Conservation (phyloP, 805 yeast genomes). For the Candida ficus region DNA sequence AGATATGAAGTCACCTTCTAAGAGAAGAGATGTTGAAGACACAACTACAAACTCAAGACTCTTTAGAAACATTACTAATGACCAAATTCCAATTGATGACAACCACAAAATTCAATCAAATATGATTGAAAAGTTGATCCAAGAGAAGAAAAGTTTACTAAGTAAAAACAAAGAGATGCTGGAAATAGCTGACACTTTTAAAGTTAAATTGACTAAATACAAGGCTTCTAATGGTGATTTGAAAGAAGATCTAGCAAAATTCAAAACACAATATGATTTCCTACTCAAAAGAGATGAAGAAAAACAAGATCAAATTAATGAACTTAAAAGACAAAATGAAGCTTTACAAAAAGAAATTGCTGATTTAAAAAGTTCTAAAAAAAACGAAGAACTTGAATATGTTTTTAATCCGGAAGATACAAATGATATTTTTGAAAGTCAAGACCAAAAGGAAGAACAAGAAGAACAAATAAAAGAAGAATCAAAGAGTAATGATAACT, state of each 20-base stretch:
- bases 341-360: conserved; percentile 19
- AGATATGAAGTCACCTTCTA: conserved; percentile 21
- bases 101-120: conserved; percentile 31
- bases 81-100: conserved; percentile 22
- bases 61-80: conserved; percentile 14
- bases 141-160: conserved; percentile 32
- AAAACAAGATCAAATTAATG: conserved; percentile 9
- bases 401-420: conserved; percentile 15
- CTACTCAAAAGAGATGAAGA: conserved; percentile 10
- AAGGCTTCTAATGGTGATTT: conserved; percentile 27
- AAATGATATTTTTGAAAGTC: conserved; percentile 15
- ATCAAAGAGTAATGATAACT: neutral
- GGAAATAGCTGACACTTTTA: conserved; percentile 27
- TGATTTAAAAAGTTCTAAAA: neutral
- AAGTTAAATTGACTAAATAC: conserved; percentile 32
- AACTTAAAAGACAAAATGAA: conserved; percentile 17
- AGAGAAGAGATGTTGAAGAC: conserved; percentile 5
- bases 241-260: conserved; percentile 12
- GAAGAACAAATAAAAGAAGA: neutral
- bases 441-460: neutral
- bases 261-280: conserved; percentile 10
- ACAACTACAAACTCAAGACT: conserved; percentile 18
- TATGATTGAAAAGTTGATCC: conserved; percentile 33
- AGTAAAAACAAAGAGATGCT: conserved; percentile 28
- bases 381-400: neutral